phyloP scores from a whole-genome alignment of 176 grass and related monocot genomes.

The Carex kokanica region DNA sequence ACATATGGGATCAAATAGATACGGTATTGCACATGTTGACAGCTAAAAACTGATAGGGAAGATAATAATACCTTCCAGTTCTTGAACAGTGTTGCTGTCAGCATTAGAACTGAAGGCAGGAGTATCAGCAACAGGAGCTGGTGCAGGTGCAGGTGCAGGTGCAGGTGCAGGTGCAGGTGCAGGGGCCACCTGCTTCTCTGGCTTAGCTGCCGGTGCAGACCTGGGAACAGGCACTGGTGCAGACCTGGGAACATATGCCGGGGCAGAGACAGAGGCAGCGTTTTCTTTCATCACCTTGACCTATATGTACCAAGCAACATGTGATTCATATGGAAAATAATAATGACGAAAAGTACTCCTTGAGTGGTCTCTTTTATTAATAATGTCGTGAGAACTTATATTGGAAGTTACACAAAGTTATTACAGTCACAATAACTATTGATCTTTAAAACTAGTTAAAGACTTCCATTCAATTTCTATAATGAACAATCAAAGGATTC shows the following conservation, averaged over 20 bases:
- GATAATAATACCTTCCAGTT: slow-evolving; percentile 58
- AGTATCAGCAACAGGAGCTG: slow-evolving; percentile 40
- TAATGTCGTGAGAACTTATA: neutral
- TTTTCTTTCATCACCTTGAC: slow-evolving; percentile 80
- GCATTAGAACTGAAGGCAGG: slow-evolving; percentile 50
- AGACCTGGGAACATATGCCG: slow-evolving; percentile 29
- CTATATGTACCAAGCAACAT: slow-evolving; percentile 46
- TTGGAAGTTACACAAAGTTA: neutral
- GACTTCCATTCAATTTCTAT: neutral
- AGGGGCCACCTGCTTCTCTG: slow-evolving; percentile 40
- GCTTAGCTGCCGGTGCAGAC: slow-evolving; percentile 35
- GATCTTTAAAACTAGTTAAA: neutral
- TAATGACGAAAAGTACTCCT: neutral
- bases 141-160: too few species aligned
- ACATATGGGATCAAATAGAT: neutral
- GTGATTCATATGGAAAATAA: slow-evolving; percentile 2
- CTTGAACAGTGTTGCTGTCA: slow-evolving; percentile 62
- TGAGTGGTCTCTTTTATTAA: neutral
- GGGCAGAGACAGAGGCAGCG: slow-evolving; percentile 1
- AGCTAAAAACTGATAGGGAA: neutral
- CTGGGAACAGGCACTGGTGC: slow-evolving; percentile 40
- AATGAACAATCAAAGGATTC: neutral
- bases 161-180: too few species aligned
- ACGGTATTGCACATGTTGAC: neutral
- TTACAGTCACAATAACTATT: neutral